These are phyloP conservation scores for Pleurotus platypus DNA, from an alignment of 768 basidiomycete genomes.

Conservation along the genomic window DNA sequence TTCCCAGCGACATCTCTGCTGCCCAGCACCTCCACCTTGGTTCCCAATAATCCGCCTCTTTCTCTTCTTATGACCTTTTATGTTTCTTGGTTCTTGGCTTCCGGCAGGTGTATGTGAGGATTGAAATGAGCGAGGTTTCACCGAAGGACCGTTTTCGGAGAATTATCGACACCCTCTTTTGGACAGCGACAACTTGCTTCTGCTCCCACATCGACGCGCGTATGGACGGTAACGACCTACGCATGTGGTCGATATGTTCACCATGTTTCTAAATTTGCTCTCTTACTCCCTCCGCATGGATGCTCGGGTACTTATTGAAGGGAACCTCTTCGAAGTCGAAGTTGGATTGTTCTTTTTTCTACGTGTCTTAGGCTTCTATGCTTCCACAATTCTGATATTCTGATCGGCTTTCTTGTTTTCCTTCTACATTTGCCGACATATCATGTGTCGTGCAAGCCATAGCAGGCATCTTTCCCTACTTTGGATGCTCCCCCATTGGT, in stretches of 20 bases:
- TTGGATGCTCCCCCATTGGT: background rate
- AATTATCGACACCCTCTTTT: background rate
- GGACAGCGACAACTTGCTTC: background rate
- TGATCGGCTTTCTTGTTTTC: too few relatives aligned
- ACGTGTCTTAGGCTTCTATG: too few relatives aligned
- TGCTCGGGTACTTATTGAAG: background rate
- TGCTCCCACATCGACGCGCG: background rate
- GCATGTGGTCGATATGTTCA: background rate
- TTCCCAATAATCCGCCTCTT: background rate
- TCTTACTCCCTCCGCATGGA: background rate
- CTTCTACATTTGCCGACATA: background rate
- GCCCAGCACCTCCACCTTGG: background rate
- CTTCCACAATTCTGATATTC: too few relatives aligned
- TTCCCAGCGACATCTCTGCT: conserved; percentile 3
- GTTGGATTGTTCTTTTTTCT: too few relatives aligned
- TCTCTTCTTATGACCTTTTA: background rate
- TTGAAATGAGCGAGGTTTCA: background rate
- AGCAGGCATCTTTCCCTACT: background rate
- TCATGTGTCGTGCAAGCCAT: background rate
- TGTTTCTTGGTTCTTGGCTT: background rate
- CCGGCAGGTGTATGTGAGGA: background rate
- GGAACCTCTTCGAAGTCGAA: too few relatives aligned
- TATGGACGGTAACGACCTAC: background rate
- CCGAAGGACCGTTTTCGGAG: background rate
- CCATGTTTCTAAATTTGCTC: background rate